Evolutionary conservation across 2,329 filamentous ascomycete genomes (phyloP), one percentile per base, ranked within the genome.

Genomic region (Claviceps fusiformis): DNA sequence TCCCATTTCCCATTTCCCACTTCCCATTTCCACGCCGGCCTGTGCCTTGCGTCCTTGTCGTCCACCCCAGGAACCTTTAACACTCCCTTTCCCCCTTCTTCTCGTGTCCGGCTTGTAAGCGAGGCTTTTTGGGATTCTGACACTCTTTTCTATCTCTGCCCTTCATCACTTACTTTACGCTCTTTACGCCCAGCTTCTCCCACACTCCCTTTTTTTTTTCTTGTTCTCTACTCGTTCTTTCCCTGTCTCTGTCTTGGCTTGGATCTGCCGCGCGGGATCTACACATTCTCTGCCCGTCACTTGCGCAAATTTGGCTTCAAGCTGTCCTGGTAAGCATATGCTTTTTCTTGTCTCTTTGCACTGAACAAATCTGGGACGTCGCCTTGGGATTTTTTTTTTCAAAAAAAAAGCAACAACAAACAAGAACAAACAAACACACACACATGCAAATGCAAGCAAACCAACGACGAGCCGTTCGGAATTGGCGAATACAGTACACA

Each of bases 161-260:
- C 47, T 19, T 52, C 29, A 33, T 33, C 43, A 31, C n/a, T n/a
- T n/a, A n/a, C n/a, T 46, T 51, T 54, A 47, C 52, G 51, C 55
- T 56, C 48, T 27, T 56, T 51, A 48, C 24, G 24, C 44, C 37
- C 7, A 43, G 33, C 35, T 6, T 37, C 29, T 43, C 47, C 15
- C 24, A 11, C 35, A 52, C 52, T 52, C 37, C 46, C 17, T 3
- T 44, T 48, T 31, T 45, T 27, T 41, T 5, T 41, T 17, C 31
- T 13, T 41, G 3, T 41, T 41, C 13, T 41, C 10, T 15, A 10
- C n/a, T 2, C 37, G 11, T 29, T 27, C 45, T 15, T 24, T 41
- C 10, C 15, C 41, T 9, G 15, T 31, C 10, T n/a, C 17, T n/a
- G n/a, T n/a, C n/a, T n/a, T n/a, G n/a, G n/a, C n/a, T n/a, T n/a